Evolutionary conservation across 176 grass and related monocot species (phyloP).

Genomic region (Ananas comosus): DNA sequence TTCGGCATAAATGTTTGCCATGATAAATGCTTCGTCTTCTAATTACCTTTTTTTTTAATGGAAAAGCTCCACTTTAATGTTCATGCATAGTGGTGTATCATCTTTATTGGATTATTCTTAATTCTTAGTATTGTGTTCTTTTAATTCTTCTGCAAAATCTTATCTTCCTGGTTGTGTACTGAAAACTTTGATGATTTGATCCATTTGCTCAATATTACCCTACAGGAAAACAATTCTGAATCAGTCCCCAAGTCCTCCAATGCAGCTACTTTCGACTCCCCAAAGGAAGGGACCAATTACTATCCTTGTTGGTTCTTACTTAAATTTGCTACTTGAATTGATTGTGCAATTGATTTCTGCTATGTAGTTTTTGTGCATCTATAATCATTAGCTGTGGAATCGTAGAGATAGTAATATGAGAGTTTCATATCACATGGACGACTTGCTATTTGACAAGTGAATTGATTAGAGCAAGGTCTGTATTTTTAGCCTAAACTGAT

Average conservation of each 20-base stretch:
- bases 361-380: neutral
- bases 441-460: too few relatives aligned
- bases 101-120: neutral
- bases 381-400: too few relatives aligned
- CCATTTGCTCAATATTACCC: neutral
- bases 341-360: neutral
- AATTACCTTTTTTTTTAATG: neutral
- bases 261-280: conserved; percentile 29
- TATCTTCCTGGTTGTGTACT: neutral
- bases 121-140: neutral
- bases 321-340: neutral
- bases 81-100: neutral
- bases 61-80: neutral
- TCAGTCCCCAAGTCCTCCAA: conserved; percentile 41
- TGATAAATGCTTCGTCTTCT: neutral
- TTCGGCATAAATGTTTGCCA: neutral
- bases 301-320: conserved; percentile 58
- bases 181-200: conserved; percentile 1
- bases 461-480: too few relatives aligned
- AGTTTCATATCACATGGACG: too few relatives aligned
- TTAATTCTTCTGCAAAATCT: neutral
- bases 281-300: conserved; percentile 61
- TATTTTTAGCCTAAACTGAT: too few relatives aligned
- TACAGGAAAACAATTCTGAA: conserved; percentile 36
- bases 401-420: too few relatives aligned